Percentiles rank a stretch among this genome's conserved stretches.
These are phyloP conservation scores for Solanum hybrid DNA, from an alignment of 305 asterid species.

Conservation along the genomic window DNA sequence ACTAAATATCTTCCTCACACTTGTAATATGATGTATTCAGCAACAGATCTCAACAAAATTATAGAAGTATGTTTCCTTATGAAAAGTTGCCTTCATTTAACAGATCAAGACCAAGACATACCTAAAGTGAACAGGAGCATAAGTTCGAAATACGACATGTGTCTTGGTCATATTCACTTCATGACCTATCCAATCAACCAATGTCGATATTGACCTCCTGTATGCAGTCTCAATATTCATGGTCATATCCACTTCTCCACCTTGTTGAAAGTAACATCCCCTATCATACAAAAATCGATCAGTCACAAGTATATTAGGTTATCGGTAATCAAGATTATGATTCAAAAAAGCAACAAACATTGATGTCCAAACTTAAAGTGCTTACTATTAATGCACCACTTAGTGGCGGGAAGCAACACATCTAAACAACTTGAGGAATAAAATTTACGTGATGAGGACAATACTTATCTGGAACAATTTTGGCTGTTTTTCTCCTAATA, in stretches of 20 bases:
- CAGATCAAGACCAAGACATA: slow-evolving; percentile 14
- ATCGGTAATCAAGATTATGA: not conserved
- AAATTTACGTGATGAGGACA: not conserved
- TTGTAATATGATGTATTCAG: not conserved
- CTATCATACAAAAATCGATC: slow-evolving; percentile 27
- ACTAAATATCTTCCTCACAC: not conserved
- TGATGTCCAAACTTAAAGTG: not conserved
- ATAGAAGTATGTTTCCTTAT: not conserved
- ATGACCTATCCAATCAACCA: slow-evolving; percentile 52
- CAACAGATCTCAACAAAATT: not conserved
- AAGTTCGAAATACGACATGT: slow-evolving; percentile 57
- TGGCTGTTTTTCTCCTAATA: not conserved
- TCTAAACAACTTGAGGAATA: not conserved
- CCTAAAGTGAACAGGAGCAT: slow-evolving; percentile 95
- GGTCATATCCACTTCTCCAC: slow-evolving; percentile 46
- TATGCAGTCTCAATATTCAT: slow-evolving; percentile 65
- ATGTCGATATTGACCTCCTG: slow-evolving; percentile 41
- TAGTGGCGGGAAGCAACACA: not conserved
- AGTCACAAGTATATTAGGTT: not conserved
- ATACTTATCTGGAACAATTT: not conserved
- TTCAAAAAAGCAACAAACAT: not conserved
- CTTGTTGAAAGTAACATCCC: slow-evolving; percentile 88
- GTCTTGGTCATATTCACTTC: slow-evolving; percentile 60
- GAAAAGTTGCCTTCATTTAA: not conserved
- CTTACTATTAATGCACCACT: not conserved